A percentile compares a stretch with the other conserved stretches of the same genome.
These are phyloP conservation scores for Phytophthora uliginosa DNA, from an alignment of 352 stramenopile species.

Conservation along the genomic window DNA sequence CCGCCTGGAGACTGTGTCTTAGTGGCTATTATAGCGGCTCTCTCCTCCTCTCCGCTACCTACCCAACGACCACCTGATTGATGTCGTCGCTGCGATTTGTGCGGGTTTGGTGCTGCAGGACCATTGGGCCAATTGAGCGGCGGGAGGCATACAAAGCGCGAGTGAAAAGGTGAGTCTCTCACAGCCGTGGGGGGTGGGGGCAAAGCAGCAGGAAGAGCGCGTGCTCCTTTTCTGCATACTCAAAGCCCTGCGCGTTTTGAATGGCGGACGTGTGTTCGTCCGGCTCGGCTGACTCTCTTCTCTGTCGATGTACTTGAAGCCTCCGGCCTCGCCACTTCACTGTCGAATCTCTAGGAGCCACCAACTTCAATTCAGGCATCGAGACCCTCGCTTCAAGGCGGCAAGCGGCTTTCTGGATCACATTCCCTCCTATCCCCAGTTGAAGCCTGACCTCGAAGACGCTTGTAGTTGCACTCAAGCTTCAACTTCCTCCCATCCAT, in stretches of 20 bases:
- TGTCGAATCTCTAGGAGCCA: conserved; percentile 63
- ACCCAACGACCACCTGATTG: conserved; percentile 33
- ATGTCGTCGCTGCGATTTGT: conserved; percentile 38
- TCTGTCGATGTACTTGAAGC: conserved; percentile 71
- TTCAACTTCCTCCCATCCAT: conserved; percentile 34
- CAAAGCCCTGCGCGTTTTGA: conserved; percentile 33
- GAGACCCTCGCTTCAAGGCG: conserved; percentile 14
- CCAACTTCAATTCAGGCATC: conserved; percentile 75
- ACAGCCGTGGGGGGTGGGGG: background rate
- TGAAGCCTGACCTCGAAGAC: conserved; percentile 11
- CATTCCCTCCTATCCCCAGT: conserved; percentile 7
- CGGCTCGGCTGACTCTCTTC: conserved; percentile 47
- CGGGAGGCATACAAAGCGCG: conserved; percentile 33
- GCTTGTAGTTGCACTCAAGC: conserved; percentile 22
- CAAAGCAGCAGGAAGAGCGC: conserved; percentile 34
- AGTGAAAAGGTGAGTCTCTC: conserved; percentile 31
- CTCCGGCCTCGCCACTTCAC: conserved; percentile 31
- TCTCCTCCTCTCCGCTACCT: background rate
- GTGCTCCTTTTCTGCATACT: conserved; percentile 52
- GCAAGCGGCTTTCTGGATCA: conserved; percentile 4
- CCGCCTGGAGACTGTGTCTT: conserved; percentile 12
- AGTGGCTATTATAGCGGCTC: conserved; percentile 16
- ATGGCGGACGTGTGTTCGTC: conserved; percentile 53
- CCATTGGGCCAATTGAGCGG: conserved; percentile 19
- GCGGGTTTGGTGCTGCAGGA: conserved; percentile 35